phyloP scores from a whole-genome alignment of 192 early-diverging fungal species.

The Backusella tarrabulga region DNA sequence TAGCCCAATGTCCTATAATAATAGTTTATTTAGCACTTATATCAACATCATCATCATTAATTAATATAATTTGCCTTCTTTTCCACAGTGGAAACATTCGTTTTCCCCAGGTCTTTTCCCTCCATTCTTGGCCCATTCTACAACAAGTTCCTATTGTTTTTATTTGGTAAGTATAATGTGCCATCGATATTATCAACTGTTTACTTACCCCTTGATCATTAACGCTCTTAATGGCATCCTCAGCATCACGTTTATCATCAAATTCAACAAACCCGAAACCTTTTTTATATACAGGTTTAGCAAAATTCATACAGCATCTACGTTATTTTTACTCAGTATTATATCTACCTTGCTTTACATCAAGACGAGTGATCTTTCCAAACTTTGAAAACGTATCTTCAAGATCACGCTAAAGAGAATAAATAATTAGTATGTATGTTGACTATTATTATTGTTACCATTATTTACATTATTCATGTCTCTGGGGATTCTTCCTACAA shows the following conservation, averaged over 20 bases:
- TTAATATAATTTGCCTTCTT: conserved; percentile 3
- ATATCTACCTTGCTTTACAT: conserved; percentile 49
- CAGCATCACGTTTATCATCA: conserved; percentile 45
- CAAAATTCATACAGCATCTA: neutral
- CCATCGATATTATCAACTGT: neutral
- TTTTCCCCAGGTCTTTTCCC: conserved; percentile 48
- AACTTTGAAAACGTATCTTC: conserved; percentile 53
- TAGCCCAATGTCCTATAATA: conserved; percentile 48
- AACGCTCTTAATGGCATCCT: conserved; percentile 45
- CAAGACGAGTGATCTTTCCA: conserved; percentile 55
- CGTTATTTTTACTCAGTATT: neutral
- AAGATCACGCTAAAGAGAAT: conserved; percentile 46
- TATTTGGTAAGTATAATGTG: neutral
- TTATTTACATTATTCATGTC: conserved; percentile 34
- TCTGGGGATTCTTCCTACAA: conserved; percentile 45
- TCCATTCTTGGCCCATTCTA: conserved; percentile 58
- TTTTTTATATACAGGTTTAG: neutral
- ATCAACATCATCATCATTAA: neutral
- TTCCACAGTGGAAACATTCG: conserved; percentile 46
- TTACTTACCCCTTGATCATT: conserved; percentile 40
- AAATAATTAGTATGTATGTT: neutral
- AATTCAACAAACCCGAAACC: conserved; percentile 56
- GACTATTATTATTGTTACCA: neutral
- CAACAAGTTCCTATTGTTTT: conserved; percentile 36
- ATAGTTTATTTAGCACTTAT: neutral